Base-by-base conservation (phyloP, 202 grass and related monocot genomes). In the Tripidium arundinaceum region DNA sequence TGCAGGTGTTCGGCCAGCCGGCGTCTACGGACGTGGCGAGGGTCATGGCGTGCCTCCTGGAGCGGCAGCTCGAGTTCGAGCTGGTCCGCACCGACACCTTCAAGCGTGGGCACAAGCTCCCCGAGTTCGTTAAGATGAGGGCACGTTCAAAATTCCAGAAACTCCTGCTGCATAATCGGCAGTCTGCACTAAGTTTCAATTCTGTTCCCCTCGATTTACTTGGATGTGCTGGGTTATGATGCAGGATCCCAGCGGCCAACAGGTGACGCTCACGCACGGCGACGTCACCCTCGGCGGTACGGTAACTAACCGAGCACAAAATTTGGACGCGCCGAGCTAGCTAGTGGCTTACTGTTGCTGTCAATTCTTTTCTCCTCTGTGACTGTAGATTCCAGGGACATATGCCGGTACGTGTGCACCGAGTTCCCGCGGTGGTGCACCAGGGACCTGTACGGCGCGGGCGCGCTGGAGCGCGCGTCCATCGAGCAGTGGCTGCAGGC, bases 1-100 rank as follows among this genome's bases (percentile, higher is more conserved):
- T 95, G 71, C 88, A 90, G 79, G 87, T 95, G 68, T 86, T 92
- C 16, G 93, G 93, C 2, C 90, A 85, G 57, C 93, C 93, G 57
- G 80, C 89, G 65, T 86, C 89, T 7, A 84, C 87, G 3, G 92
- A 89, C 18, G 84, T 89, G 57, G 77, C 86, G 27, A 83, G 92
- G 81, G 89, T 94, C 62, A 49, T 91, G 81, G 81, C 84, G 28
- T 89, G 89, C 70, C 87, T 94, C 70, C 81, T 91, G 34, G 92
- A 91, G 81, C 86, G 90, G 50, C 72, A 91, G 21, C 72, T 91
- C 8, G 70, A 87, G 9, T 94, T 94, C 78, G 26, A 94, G 69
- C 81, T 94, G 18, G 76, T 95, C 75, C 87, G 93, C 64, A 78
- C 83, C 34, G 86, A 94, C 74, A 19, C 79, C 28, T 87, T 87